Evolutionary conservation across 1,284 basidiomycete genomes (phyloP).

Genomic region (Pterula multifida): DNA sequence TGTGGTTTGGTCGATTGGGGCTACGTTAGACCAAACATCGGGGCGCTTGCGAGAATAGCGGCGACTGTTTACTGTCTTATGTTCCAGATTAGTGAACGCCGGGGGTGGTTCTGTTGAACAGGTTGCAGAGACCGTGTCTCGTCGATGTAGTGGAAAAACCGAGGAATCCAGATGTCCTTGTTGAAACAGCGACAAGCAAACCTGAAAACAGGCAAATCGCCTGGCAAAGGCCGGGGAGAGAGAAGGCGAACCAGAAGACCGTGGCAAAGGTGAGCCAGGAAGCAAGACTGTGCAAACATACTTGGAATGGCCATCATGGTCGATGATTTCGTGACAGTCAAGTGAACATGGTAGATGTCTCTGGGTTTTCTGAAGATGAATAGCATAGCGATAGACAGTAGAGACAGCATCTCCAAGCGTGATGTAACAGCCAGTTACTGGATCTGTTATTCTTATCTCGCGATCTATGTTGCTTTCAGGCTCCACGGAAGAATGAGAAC

Average conservation of each 20-base stretch:
- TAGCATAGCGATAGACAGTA: not conserved
- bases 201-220: conserved; percentile 40
- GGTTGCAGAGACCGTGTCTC: not conserved
- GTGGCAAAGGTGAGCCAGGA: conserved; percentile 27
- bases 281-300: conserved; percentile 35
- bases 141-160: not conserved
- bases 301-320: not conserved
- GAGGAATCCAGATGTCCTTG: conserved; percentile 3
- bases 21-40: conserved; percentile 46
- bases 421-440: not conserved
- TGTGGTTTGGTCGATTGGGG: conserved; percentile 14
- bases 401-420: conserved; percentile 5
- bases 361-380: not conserved
- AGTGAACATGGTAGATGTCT: not conserved
- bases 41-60: conserved; percentile 43
- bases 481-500: not conserved
- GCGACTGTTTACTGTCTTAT: conserved; percentile 8
- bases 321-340: not conserved
- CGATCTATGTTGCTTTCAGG: not conserved
- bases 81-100: conserved; percentile 8
- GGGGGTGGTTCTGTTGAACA: conserved; percentile 9
- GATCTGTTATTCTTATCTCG: not conserved
- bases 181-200: conserved; percentile 39
- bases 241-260: conserved; percentile 31
- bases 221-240: conserved; percentile 39